Conservation (phyloP, 2,329 filamentous ascomycete species). For the Pseudogymnoascus sp. region DNA sequence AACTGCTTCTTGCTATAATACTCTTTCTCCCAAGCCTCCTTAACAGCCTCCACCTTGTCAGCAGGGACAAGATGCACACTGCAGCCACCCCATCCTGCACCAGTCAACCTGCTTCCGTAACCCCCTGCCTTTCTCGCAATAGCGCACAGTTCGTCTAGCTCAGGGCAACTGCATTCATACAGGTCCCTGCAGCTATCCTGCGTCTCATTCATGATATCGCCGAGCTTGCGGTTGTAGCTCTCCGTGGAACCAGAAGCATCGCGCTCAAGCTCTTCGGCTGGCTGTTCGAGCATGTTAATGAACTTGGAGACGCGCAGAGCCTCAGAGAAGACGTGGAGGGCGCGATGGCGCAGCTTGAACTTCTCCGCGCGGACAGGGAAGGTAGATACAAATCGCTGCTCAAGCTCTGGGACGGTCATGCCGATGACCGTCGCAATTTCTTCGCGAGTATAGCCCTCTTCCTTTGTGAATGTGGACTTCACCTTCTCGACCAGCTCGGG, state of each 20-base stretch:
- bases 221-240: slow-evolving; percentile 60
- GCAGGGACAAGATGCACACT: slow-evolving; percentile 86
- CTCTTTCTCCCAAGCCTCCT: slow-evolving; percentile 65
- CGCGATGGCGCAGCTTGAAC: slow-evolving; percentile 82
- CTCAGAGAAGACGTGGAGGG: slow-evolving; percentile 85
- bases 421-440: slow-evolving; percentile 70
- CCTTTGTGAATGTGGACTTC: slow-evolving; percentile 62
- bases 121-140: slow-evolving; percentile 72
- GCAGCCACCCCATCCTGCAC: slow-evolving; percentile 95
- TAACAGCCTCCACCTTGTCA: slow-evolving; percentile 71
- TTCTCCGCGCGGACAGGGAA: slow-evolving; percentile 82
- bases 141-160: slow-evolving; percentile 81
- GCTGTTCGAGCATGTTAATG: slow-evolving; percentile 62
- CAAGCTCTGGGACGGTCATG: slow-evolving; percentile 61
- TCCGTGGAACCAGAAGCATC: slow-evolving; percentile 44
- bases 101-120: slow-evolving; percentile 79
- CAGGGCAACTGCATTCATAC: slow-evolving; percentile 87
- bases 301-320: slow-evolving; percentile 80
- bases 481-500: slow-evolving; percentile 62
- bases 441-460: slow-evolving; percentile 80
- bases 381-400: slow-evolving; percentile 71
- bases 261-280: slow-evolving; percentile 27
- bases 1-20: slow-evolving; percentile 65
- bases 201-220: slow-evolving; percentile 78
- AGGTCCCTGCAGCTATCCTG: slow-evolving; percentile 79